Percentiles rank a stretch among this genome's conserved stretches.
Conservation (phyloP, 306 rosid genomes). For the Gynostemma pentaphyllum region DNA sequence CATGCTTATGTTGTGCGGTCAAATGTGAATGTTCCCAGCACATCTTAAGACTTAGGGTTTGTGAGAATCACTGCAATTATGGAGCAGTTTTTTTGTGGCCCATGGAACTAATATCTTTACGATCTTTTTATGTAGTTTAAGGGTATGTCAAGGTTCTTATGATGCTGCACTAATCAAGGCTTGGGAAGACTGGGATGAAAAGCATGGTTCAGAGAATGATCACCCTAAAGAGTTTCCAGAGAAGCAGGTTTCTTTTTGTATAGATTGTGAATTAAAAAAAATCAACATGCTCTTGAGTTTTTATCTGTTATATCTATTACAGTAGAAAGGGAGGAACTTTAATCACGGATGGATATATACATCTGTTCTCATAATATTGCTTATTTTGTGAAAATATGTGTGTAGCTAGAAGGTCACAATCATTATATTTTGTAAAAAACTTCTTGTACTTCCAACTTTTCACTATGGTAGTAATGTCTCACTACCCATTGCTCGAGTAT, state of each 20-base stretch:
- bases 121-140: slow-evolving; percentile 37
- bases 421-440: background rate
- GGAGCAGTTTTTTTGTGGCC: background rate
- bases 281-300: background rate
- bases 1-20: background rate
- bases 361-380: background rate
- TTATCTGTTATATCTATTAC: background rate
- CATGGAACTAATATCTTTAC: background rate
- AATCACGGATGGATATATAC: background rate
- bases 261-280: background rate
- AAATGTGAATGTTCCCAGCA: background rate
- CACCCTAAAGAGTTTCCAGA: slow-evolving; percentile 75
- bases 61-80: background rate
- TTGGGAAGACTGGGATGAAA: slow-evolving; percentile 80
- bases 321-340: background rate
- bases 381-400: background rate
- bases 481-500: background rate
- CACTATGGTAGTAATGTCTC: background rate
- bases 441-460: background rate
- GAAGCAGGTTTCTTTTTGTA: slow-evolving; percentile 51
- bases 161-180: slow-evolving; percentile 49
- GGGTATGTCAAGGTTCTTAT: slow-evolving; percentile 79
- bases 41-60: background rate
- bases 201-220: slow-evolving; percentile 66
- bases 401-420: background rate